These are phyloP conservation scores for Panus rudis DNA, from an alignment of 768 basidiomycete genomes.

Conservation along the genomic window DNA sequence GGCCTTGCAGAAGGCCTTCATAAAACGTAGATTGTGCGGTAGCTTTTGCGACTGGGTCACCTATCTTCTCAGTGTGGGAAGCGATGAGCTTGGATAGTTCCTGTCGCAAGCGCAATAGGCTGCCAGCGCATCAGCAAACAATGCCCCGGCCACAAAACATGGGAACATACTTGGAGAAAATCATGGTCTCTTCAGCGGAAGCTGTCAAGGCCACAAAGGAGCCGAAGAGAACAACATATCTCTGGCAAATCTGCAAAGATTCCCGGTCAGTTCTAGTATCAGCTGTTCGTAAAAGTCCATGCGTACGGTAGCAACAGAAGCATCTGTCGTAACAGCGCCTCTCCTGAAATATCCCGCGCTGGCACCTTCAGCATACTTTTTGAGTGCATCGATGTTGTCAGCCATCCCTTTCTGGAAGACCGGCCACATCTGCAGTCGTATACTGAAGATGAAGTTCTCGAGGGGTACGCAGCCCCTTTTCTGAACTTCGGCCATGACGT, in stretches of 20 bases:
- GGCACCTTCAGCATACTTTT: slow-evolving; percentile 73
- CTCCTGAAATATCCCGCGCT: slow-evolving; percentile 57
- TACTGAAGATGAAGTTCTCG: slow-evolving; percentile 71
- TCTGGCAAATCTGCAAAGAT: slow-evolving; percentile 51
- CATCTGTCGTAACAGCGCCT: slow-evolving; percentile 58
- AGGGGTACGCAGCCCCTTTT: slow-evolving; percentile 73
- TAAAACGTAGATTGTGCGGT: slow-evolving; percentile 69
- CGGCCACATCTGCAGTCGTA: slow-evolving; percentile 89
- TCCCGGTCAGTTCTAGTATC: not conserved
- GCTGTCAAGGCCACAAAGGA: slow-evolving; percentile 74
- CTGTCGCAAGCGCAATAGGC: slow-evolving; percentile 76
- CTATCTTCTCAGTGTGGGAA: slow-evolving; percentile 62
- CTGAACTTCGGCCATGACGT: slow-evolving; percentile 67
- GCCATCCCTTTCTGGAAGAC: slow-evolving; percentile 86
- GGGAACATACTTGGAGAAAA: slow-evolving; percentile 77
- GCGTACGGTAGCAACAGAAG: slow-evolving; percentile 35
- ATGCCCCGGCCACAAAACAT: too few relatives aligned
- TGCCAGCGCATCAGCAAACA: slow-evolving; percentile 23
- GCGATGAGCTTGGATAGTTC: slow-evolving; percentile 74
- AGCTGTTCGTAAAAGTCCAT: not conserved
- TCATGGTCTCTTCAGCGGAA: slow-evolving; percentile 91
- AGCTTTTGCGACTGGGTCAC: slow-evolving; percentile 52
- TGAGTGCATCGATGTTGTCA: slow-evolving; percentile 75
- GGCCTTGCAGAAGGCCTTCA: slow-evolving; percentile 64
- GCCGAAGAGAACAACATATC: slow-evolving; percentile 78